Evolutionary conservation across 306 rosid genomes (phyloP).

Genomic region (Rosa lucieae): DNA sequence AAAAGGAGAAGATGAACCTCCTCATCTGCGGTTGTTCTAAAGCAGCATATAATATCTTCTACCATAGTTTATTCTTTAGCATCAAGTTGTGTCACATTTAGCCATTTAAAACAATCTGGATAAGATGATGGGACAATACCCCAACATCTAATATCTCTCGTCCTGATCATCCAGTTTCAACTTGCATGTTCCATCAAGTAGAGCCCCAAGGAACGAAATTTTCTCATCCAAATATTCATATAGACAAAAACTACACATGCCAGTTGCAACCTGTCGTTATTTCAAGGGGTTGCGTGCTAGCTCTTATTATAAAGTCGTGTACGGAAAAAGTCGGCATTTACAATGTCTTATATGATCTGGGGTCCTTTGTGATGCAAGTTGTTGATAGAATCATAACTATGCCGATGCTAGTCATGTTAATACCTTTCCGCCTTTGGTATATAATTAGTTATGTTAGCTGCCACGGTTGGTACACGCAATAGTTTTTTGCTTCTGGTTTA

Average conservation of each 20-base stretch:
- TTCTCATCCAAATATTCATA: neutral
- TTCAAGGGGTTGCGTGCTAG: neutral
- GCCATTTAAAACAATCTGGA: conserved; percentile 5
- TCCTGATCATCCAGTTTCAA: neutral
- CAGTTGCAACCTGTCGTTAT: conserved; percentile 2
- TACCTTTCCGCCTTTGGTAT: neutral
- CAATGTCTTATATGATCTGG: neutral
- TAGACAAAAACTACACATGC: neutral
- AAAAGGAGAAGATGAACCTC: neutral
- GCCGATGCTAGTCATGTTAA: neutral
- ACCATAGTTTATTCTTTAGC: neutral
- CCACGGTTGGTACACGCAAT: neutral
- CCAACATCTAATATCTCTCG: neutral
- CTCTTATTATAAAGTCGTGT: neutral
- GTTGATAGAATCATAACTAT: neutral
- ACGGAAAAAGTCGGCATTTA: neutral
- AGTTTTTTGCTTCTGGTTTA: neutral
- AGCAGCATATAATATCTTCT: neutral
- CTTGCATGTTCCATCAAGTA: conserved; percentile 12
- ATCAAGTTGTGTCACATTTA: neutral
- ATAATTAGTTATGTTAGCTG: neutral
- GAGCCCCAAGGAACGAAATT: neutral
- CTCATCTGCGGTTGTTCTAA: neutral
- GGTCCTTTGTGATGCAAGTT: neutral
- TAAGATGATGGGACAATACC: neutral